Evolutionary conservation across 352 stramenopile species (phyloP), one percentile per base, ranked within the genome.

Genomic region (Phytophthora europaea): DNA sequence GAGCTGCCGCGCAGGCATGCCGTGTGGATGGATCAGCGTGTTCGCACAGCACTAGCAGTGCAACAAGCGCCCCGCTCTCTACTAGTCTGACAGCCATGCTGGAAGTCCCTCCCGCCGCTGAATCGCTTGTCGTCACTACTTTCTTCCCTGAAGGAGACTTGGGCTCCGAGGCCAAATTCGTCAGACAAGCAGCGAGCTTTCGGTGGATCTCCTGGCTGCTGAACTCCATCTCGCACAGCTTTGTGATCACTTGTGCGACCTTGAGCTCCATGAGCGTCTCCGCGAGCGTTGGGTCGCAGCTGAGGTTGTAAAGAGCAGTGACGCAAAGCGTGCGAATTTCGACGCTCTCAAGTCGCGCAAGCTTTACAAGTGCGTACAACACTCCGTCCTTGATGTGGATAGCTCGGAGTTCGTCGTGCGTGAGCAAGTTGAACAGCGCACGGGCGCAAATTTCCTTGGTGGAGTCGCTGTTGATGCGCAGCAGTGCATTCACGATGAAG

Each of bases 361-460:
- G 85, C 64, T 97, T 97, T 33, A 96, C 83, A 4, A 97, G 82
- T n/a, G 91, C 91, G 70, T 95, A 97, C 53, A 97, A 40, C 16
- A 96, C 89, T 23, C 91, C 91, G 33, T 94, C 88, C 48, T 95
- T 94, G 64, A 97, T 94, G 75, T 95, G 92, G 16, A 82, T 78
- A 61, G 90, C 84, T 18, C 89, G 88, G 18, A 89, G 76, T 43
- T 95, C 89, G 59, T 95, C 85, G 55, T 96, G 90, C 1, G 85
- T 92, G 45, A 97, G 82, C 57, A 97, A 59, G 54, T 97, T 97
- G 76, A 95, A 97, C 22, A 97, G 79, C 34, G 85, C 88, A 15
- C 89, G 79, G 3, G 90, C 87, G 47, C 91, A 97, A 40, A 97
- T 94, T 60, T 95, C 91, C 62, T 97, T 97, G 31, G 90, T 97